Percentiles rank a stretch among this genome's conserved stretches.
Evolutionary conservation across 768 basidiomycete species (phyloP).

Genomic region (Tricholomella constricta): DNA sequence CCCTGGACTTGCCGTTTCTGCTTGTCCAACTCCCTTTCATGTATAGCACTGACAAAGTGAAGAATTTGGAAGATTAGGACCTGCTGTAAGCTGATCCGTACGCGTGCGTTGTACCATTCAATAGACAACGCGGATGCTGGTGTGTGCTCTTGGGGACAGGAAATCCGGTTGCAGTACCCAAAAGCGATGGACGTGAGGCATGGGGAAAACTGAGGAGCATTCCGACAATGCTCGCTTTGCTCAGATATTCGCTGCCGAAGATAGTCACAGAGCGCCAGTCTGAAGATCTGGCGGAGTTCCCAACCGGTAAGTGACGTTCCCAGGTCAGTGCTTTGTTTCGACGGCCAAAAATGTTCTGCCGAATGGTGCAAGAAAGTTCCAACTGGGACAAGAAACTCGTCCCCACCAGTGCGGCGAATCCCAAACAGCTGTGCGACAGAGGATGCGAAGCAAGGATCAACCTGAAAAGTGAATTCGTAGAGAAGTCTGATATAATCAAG

Average conservation of each 20-base stretch:
- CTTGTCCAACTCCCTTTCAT: constrained; percentile 6
- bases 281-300: constrained; percentile 27
- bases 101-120: constrained; percentile 41
- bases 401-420: constrained; percentile 27
- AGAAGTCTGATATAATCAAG: constrained; percentile 35
- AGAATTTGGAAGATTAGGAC: constrained; percentile 46
- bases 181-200: constrained; percentile 38
- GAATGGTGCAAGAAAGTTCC: constrained; percentile 26
- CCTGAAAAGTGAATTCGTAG: constrained; percentile 24
- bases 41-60: constrained; percentile 16
- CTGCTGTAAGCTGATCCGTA: constrained; percentile 50
- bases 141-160: constrained; percentile 42
- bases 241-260: constrained; percentile 29
- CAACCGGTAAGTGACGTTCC: constrained; percentile 12
- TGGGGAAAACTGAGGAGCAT: constrained; percentile 34
- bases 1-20: constrained; percentile 22
- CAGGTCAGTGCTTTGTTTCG: constrained; percentile 1
- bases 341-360: neutral
- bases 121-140: constrained; percentile 18
- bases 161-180: constrained; percentile 29
- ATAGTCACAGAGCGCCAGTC: constrained; percentile 22
- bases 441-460: constrained; percentile 25
- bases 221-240: constrained; percentile 35
- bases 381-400: constrained; percentile 26
- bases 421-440: constrained; percentile 37